Evolutionary conservation across 225 moss, liverwort and hornwort genomes (phyloP).

Genomic region (Ulota crispa): DNA sequence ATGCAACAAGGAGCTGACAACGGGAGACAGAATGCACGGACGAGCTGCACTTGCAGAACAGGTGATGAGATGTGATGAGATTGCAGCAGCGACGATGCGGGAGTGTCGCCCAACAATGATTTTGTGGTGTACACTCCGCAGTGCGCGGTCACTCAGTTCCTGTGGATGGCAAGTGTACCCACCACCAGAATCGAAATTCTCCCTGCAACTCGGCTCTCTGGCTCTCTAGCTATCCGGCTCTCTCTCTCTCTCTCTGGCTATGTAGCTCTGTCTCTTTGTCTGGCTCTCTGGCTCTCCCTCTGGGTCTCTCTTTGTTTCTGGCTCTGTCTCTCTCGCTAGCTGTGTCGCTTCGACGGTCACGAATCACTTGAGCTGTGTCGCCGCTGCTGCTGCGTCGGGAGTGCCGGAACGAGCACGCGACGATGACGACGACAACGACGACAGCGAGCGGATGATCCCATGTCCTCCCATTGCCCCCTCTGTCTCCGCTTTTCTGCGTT

Average conservation of each 20-base stretch:
- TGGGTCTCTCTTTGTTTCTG: too few relatives aligned
- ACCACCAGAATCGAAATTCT: not conserved
- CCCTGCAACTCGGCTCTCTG: not conserved
- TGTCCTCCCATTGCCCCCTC: not conserved
- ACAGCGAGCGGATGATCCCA: not conserved
- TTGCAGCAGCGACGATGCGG: not conserved
- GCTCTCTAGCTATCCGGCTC: not conserved
- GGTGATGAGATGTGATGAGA: not conserved
- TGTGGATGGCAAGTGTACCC: not conserved
- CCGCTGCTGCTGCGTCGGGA: not conserved
- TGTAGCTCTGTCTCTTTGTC: too few relatives aligned
- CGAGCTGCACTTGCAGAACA: too few relatives aligned
- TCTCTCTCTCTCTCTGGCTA: not conserved
- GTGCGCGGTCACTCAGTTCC: not conserved
- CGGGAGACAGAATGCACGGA: not conserved
- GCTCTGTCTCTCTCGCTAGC: not conserved
- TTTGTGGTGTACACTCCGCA: not conserved
- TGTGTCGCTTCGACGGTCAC: not conserved
- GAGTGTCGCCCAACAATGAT: not conserved
- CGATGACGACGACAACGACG: not conserved
- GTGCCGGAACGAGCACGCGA: not conserved
- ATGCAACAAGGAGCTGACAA: slow-evolving; percentile 8
- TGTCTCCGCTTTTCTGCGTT: not conserved
- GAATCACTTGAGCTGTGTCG: not conserved
- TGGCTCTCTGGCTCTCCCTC: not conserved